A percentile compares a stretch with the other conserved stretches of the same genome.
phyloP scores from a whole-genome alignment of 225 moss, liverwort and hornwort species.

The Takakia lepidozioides region DNA sequence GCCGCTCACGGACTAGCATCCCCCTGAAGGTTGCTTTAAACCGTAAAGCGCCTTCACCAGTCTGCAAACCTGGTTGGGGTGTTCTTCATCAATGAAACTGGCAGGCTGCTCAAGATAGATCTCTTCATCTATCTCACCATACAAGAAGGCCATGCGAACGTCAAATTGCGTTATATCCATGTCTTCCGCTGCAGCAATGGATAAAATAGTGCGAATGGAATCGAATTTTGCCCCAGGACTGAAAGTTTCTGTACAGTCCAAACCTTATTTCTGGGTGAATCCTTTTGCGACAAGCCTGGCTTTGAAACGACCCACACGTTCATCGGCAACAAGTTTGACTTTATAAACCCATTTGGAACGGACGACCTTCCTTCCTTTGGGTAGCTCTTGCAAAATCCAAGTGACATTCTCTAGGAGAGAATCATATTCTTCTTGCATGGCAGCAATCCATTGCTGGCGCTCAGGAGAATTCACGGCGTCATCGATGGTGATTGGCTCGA shows the following conservation, averaged over 20 bases:
- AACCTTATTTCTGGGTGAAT: background rate
- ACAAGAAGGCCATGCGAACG: background rate
- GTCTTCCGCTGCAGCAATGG: background rate
- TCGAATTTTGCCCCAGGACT: background rate
- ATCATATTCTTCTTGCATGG: too few species aligned
- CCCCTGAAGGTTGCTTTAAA: too few species aligned
- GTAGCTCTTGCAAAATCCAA: background rate
- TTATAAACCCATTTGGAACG: constrained; percentile 1
- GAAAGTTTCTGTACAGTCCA: background rate
- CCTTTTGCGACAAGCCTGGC: background rate
- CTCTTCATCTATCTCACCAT: background rate
- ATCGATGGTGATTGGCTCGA: too few species aligned
- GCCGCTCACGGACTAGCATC: too few species aligned
- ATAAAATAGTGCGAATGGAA: background rate
- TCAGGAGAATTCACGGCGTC: background rate
- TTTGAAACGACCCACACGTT: background rate
- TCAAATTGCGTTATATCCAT: background rate
- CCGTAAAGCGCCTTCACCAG: too few species aligned
- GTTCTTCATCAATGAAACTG: too few species aligned
- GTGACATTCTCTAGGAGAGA: too few species aligned
- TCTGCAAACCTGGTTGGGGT: too few species aligned
- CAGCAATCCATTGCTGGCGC: too few species aligned
- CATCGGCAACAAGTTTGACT: background rate
- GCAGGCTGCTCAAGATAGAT: too few species aligned
- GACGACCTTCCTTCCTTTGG: background rate